These are phyloP conservation scores for Casuarina glauca DNA, from an alignment of 306 rosid species.

Conservation along the genomic window DNA sequence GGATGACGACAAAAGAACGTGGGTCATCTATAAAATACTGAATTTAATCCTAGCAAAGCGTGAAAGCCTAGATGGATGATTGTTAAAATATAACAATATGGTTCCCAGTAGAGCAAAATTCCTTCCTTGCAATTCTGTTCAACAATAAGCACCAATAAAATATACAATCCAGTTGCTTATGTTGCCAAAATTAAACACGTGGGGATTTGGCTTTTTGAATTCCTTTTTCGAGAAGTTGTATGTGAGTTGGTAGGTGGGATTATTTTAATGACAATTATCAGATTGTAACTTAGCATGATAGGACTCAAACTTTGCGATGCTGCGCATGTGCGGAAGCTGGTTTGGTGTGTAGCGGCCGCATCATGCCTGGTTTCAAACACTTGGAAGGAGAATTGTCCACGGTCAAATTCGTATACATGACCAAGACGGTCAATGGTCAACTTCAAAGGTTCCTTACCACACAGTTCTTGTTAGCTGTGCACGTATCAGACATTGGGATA, in stretches of 20 bases:
- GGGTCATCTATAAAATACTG: too few species aligned
- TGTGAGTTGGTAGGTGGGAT: too few species aligned
- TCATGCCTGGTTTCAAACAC: slow-evolving; percentile 4
- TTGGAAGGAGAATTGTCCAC: slow-evolving; percentile 9
- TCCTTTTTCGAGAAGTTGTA: background rate
- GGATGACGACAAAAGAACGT: too few species aligned
- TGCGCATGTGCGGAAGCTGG: slow-evolving; percentile 40
- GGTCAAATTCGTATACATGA: slow-evolving; percentile 47
- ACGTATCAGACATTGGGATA: background rate
- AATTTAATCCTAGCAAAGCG: too few species aligned
- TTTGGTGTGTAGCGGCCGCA: slow-evolving; percentile 30
- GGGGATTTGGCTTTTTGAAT: slow-evolving; percentile 7
- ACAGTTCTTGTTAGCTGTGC: background rate
- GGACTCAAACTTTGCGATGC: slow-evolving; percentile 30
- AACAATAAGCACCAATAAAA: too few species aligned
- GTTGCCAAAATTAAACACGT: slow-evolving; percentile 32
- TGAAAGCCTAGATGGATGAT: too few species aligned
- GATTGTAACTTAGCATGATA: background rate
- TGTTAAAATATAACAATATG: too few species aligned
- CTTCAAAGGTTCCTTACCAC: slow-evolving; percentile 26
- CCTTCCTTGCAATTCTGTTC: too few species aligned
- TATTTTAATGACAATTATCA: slow-evolving; percentile 4
- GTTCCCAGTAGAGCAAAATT: too few species aligned
- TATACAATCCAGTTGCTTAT: too few species aligned
- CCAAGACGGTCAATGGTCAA: slow-evolving; percentile 43